Conservation (phyloP, 2,329 filamentous ascomycete genomes). For the Ophiosphaerella herpotricha region DNA sequence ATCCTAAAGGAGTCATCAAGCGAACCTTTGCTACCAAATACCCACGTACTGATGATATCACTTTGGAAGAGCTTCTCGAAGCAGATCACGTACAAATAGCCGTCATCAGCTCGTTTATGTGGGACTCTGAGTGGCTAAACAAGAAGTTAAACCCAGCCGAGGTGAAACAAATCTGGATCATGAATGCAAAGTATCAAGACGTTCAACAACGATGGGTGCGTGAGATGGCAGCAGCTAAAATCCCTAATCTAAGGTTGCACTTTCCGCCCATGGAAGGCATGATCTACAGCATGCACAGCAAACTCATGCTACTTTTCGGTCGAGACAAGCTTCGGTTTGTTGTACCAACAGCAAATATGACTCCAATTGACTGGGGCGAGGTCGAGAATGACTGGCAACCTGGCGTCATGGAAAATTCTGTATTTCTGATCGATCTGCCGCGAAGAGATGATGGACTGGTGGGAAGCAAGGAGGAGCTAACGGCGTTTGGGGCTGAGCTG, state of each 20-base stretch:
- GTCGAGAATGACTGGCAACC: conserved; percentile 56
- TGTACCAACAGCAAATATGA: conserved; percentile 85
- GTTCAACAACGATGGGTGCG: conserved; percentile 27
- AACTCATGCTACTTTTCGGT: conserved; percentile 88
- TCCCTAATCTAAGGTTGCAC: conserved; percentile 66
- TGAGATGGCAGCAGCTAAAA: conserved; percentile 39
- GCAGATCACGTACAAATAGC: conserved; percentile 72
- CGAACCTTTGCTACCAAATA: conserved; percentile 76
- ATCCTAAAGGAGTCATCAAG: conserved; percentile 70
- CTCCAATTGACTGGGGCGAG: conserved; percentile 88
- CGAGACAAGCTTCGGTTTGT: conserved; percentile 74
- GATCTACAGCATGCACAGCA: conserved; percentile 85
- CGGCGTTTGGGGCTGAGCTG: conserved; percentile 71
- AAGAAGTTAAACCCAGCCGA: conserved; percentile 67
- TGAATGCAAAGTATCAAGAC: conserved; percentile 61
- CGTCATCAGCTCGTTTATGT: conserved; percentile 84
- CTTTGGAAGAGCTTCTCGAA: conserved; percentile 84
- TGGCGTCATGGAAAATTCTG: conserved; percentile 54
- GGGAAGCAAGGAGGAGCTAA: conserved; percentile 41
- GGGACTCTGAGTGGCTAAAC: conserved; percentile 77
- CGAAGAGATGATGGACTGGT: conserved; percentile 47
- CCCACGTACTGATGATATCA: conserved; percentile 73
- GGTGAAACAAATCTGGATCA: conserved; percentile 60
- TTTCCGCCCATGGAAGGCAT: conserved; percentile 80
- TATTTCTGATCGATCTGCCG: conserved; percentile 93